phyloP scores from a whole-genome alignment of 2,329 filamentous ascomycete genomes.

The Colletotrichum eleusines region DNA sequence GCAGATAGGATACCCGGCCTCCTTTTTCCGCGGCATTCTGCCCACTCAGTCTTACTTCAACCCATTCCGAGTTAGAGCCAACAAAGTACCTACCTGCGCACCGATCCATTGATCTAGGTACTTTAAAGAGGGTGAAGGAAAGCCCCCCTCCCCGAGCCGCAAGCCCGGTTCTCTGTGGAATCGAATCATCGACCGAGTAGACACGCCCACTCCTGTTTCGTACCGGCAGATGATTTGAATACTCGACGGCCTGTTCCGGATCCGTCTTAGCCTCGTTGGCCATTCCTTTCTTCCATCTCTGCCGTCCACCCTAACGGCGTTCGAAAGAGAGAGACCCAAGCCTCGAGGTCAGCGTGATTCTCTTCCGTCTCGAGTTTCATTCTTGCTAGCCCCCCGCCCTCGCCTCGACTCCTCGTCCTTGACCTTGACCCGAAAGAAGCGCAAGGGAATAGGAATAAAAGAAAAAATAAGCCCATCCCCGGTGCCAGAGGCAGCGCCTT shows the following conservation, averaged over 20 bases:
- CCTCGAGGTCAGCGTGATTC: neutral
- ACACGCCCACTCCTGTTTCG: neutral
- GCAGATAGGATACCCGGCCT: neutral
- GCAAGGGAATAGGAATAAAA: neutral
- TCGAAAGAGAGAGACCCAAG: conserved; percentile 1
- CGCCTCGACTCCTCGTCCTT: neutral
- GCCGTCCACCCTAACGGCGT: neutral
- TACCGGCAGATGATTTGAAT: neutral
- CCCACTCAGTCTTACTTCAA: neutral
- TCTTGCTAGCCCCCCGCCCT: neutral
- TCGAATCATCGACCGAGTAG: neutral
- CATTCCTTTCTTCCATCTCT: neutral
- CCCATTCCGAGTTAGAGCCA: neutral
- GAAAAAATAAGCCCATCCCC: neutral
- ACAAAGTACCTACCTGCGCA: no score
- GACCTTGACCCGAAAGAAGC: neutral
- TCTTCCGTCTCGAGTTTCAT: conserved; percentile 7
- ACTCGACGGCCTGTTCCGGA: neutral
- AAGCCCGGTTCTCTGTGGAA: neutral
- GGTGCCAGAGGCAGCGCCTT: conserved; percentile 6
- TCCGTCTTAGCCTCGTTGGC: conserved; percentile 12
- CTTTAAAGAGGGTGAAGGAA: neutral
- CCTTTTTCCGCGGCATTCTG: neutral
- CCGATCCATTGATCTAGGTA: neutral
- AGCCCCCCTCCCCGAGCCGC: neutral